Conservation (phyloP, 192 early-diverging fungal species). For the Jimgerdemannia lactiflua region DNA sequence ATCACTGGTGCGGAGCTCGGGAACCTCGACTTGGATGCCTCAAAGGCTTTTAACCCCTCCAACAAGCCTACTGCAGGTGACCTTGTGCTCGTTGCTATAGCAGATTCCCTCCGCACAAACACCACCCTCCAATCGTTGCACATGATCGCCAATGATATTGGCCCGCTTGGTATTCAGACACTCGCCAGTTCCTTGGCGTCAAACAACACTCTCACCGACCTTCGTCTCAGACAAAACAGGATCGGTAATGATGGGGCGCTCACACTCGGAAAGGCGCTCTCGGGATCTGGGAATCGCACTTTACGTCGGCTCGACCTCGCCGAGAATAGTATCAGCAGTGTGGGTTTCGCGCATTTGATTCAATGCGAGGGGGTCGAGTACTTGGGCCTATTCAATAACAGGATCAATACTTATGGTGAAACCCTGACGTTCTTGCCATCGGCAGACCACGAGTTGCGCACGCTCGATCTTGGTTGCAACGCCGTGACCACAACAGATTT, state of each 20-base stretch:
- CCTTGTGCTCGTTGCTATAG: conserved; percentile 24
- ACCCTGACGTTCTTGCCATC: conserved; percentile 15
- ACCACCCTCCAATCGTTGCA: conserved; percentile 28
- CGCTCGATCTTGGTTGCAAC: conserved; percentile 51
- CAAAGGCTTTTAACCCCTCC: neutral
- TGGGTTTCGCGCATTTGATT: conserved; percentile 37
- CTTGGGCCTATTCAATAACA: conserved; percentile 44
- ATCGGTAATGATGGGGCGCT: conserved; percentile 39
- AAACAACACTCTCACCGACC: conserved; percentile 17
- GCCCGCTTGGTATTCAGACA: conserved; percentile 20
- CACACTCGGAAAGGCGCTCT: conserved; percentile 12
- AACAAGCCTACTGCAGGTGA: conserved; percentile 30
- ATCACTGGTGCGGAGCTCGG: conserved; percentile 20
- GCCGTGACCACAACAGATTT: conserved; percentile 33
- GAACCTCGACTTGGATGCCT: conserved; percentile 7
- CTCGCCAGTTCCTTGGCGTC: conserved; percentile 23
- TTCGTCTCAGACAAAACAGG: conserved; percentile 40
- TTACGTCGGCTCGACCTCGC: conserved; percentile 37
- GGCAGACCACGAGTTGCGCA: conserved; percentile 10
- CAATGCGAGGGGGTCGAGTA: conserved; percentile 29
- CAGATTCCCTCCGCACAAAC: conserved; percentile 20
- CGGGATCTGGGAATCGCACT: conserved; percentile 4
- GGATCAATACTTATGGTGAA: conserved; percentile 28
- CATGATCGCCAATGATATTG: conserved; percentile 43
- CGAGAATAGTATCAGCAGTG: conserved; percentile 34